Conservation (phyloP, 495 filamentous ascomycete species). For the Talaromyces borbonicus region DNA sequence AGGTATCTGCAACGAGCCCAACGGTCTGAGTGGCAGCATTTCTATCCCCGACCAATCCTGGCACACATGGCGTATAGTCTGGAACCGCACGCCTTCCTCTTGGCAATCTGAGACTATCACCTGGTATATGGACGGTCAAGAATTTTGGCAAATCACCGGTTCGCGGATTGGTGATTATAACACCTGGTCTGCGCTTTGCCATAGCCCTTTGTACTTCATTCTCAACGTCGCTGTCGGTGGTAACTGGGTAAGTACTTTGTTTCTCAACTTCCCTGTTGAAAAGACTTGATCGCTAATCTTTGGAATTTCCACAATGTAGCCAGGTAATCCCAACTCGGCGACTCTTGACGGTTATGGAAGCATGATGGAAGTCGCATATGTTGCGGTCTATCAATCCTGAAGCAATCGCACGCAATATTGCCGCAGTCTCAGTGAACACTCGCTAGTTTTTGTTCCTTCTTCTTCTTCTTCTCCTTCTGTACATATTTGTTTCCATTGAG, state of each 20-base stretch:
- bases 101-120: constrained; percentile 7
- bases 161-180: neutral
- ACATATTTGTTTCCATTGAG: constrained; percentile 1
- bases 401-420: too few species aligned
- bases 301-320: neutral
- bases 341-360: constrained; percentile 7
- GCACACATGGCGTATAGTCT: constrained; percentile 8
- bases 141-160: constrained; percentile 4
- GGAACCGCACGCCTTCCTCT: constrained; percentile 2
- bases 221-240: constrained; percentile 8
- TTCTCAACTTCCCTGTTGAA: neutral
- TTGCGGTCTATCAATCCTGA: constrained; percentile 6
- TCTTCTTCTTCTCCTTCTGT: neutral
- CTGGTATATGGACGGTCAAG: constrained; percentile 6
- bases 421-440: too few species aligned
- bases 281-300: neutral
- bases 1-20: constrained; percentile 8
- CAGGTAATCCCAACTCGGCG: constrained; percentile 1
- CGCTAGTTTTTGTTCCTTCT: neutral
- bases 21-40: constrained; percentile 1
- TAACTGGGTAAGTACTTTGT: constrained; percentile 5
- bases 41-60: constrained; percentile 5
- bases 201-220: constrained; percentile 7
- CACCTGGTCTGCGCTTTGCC: constrained; percentile 6
- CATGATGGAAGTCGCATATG: constrained; percentile 8